phyloP scores from a whole-genome alignment of 352 stramenopile species.

The Phytophthora ohioensis region DNA sequence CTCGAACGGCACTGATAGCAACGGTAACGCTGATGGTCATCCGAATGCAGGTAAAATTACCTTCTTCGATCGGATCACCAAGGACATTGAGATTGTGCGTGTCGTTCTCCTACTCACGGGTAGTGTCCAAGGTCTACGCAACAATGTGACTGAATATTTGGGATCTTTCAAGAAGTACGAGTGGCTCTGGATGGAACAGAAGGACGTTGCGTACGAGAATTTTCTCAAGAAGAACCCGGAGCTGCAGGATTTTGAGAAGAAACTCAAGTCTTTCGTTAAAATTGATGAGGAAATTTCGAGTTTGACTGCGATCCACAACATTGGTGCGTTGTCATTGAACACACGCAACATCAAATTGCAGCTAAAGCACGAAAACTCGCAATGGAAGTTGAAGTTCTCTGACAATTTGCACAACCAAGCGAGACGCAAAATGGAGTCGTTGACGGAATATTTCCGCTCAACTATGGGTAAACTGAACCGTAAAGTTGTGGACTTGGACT shows the following conservation, averaged over 20 bases:
- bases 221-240: constrained; percentile 96
- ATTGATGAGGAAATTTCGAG: constrained; percentile 96
- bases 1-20: constrained; percentile 26
- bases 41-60: constrained; percentile 71
- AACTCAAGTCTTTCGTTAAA: constrained; percentile 96
- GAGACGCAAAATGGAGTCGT: constrained; percentile 90
- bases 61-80: constrained; percentile 98
- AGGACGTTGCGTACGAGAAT: constrained; percentile 94
- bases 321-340: constrained; percentile 97
- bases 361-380: constrained; percentile 95
- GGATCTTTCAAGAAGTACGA: constrained; percentile 96
- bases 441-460: constrained; percentile 97
- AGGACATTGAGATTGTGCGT: constrained; percentile 99
- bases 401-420: constrained; percentile 97
- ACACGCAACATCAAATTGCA: constrained; percentile 97
- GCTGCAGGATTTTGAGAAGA: constrained; percentile 97
- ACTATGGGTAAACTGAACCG: constrained; percentile 94
- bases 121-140: constrained; percentile 96
- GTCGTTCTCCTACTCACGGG: constrained; percentile 97
- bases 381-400: constrained; percentile 98
- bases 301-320: constrained; percentile 92
- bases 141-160: constrained; percentile 98
- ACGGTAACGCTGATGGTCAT: constrained; percentile 18
- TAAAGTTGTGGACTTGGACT: constrained; percentile 97
- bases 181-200: constrained; percentile 99